phyloP scores from a whole-genome alignment of 148 eudicot genomes.

The Chenopodium quinoa region DNA sequence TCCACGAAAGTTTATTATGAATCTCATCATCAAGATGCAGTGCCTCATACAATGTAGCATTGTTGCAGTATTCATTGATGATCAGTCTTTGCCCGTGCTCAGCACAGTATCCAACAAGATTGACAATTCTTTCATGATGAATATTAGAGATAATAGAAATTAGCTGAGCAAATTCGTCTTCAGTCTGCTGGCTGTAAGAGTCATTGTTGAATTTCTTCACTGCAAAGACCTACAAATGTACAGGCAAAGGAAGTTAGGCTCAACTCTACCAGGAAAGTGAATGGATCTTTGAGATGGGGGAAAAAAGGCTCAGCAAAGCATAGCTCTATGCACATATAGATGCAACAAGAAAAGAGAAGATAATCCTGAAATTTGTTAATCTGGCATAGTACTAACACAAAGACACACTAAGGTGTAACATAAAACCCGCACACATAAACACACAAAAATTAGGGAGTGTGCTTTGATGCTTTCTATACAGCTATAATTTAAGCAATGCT shows the following conservation, averaged over 20 bases:
- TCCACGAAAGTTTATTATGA: constrained; percentile 76
- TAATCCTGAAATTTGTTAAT: background rate
- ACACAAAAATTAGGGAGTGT: background rate
- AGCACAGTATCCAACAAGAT: constrained; percentile 76
- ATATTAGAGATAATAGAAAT: constrained; percentile 58
- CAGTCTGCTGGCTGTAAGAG: constrained; percentile 47
- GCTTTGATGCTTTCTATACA: background rate
- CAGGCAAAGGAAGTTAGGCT: background rate
- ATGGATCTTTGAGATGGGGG: background rate
- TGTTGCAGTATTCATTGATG: constrained; percentile 58
- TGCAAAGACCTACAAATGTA: constrained; percentile 56
- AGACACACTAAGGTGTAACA: background rate
- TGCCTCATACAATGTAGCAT: constrained; percentile 78
- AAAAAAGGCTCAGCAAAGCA: background rate
- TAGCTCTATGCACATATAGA: background rate
- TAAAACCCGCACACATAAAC: background rate
- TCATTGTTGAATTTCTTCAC: constrained; percentile 77
- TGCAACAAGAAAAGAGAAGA: background rate
- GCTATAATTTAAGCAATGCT: no score
- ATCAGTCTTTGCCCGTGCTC: constrained; percentile 78
- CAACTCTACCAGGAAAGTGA: background rate
- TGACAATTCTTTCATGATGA: constrained; percentile 67
- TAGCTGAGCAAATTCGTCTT: constrained; percentile 64
- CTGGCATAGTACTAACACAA: background rate
- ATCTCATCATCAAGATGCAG: constrained; percentile 71